A percentile compares a stretch with the other conserved stretches of the same genome.
Evolutionary conservation across 2,329 filamentous ascomycete species (phyloP).

Genomic region (Xylariaceae sp.): DNA sequence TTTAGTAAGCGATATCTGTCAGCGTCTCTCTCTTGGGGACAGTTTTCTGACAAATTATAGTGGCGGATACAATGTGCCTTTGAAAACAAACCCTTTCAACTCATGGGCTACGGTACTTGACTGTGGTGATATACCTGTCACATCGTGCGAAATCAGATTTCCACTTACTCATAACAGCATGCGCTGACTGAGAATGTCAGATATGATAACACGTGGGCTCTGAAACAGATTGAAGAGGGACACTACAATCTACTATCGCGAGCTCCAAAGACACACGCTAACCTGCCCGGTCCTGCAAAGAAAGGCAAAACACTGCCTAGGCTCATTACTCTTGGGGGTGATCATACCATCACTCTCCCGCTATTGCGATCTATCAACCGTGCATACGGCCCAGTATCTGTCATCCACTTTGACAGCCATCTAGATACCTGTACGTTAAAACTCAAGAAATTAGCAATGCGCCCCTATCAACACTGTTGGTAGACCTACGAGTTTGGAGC

Average conservation of each 20-base stretch:
- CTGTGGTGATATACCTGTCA: constrained; percentile 81
- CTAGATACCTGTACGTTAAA: constrained; percentile 60
- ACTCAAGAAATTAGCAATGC: background rate
- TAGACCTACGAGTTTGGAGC: no score
- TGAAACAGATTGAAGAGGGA: constrained; percentile 81
- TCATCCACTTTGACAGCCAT: constrained; percentile 62
- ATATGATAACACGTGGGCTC: constrained; percentile 77
- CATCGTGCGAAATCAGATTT: constrained; percentile 67
- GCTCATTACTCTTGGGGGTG: constrained; percentile 70
- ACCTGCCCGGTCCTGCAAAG: constrained; percentile 64
- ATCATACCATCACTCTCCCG: constrained; percentile 60
- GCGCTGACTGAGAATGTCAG: constrained; percentile 35
- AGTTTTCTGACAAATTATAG: constrained; percentile 40
- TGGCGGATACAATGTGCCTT: constrained; percentile 81
- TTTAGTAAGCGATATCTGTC: constrained; percentile 60
- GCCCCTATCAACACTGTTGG: constrained; percentile 18
- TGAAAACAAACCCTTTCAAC: constrained; percentile 76
- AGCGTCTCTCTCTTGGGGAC: constrained; percentile 30
- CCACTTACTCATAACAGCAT: background rate
- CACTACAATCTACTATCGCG: constrained; percentile 73
- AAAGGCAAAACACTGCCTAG: constrained; percentile 73
- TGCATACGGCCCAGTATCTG: constrained; percentile 56
- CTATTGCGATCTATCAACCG: constrained; percentile 57
- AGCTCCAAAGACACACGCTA: constrained; percentile 63
- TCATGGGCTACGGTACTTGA: constrained; percentile 77